Conservation (phyloP, 177 flowering plant species). For the Telopea speciosissima region DNA sequence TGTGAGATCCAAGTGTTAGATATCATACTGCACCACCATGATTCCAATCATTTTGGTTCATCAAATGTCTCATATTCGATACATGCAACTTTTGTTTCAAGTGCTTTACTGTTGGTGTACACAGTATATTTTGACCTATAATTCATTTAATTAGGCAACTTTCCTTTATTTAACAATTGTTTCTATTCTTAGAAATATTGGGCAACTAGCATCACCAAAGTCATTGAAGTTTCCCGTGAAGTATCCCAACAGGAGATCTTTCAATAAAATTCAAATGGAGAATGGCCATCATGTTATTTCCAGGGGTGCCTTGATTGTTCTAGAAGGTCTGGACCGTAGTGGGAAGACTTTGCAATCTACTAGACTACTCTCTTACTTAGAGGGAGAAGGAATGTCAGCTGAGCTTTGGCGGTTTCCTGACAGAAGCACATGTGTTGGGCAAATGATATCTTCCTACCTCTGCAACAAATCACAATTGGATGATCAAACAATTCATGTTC, state of each 20-base stretch:
- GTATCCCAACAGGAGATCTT: conserved; percentile 6
- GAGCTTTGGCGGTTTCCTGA: conserved; percentile 77
- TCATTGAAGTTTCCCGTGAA: conserved; percentile 13
- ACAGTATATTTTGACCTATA: too few species aligned
- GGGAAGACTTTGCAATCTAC: conserved; percentile 64
- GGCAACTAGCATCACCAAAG: conserved; percentile 13
- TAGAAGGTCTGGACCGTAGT: conserved; percentile 77
- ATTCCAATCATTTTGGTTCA: too few species aligned
- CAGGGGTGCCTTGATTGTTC: conserved; percentile 71
- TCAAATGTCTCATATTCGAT: background rate
- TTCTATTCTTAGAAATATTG: conserved; percentile 17
- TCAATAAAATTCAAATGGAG: conserved; percentile 30
- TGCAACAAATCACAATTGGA: conserved; percentile 59
- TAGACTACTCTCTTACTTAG: conserved; percentile 38
- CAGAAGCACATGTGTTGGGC: conserved; percentile 59
- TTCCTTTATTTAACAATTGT: background rate
- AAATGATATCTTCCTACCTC: conserved; percentile 75
- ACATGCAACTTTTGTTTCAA: background rate
- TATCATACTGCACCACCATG: too few species aligned
- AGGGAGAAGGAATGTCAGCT: conserved; percentile 42
- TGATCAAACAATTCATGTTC: conserved; percentile 72
- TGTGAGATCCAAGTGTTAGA: too few species aligned
- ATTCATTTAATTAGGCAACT: background rate
- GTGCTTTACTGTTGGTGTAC: background rate
- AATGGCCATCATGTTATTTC: conserved; percentile 15